Evolutionary conservation across 768 basidiomycete genomes (phyloP).

Genomic region (Boletales sp.): DNA sequence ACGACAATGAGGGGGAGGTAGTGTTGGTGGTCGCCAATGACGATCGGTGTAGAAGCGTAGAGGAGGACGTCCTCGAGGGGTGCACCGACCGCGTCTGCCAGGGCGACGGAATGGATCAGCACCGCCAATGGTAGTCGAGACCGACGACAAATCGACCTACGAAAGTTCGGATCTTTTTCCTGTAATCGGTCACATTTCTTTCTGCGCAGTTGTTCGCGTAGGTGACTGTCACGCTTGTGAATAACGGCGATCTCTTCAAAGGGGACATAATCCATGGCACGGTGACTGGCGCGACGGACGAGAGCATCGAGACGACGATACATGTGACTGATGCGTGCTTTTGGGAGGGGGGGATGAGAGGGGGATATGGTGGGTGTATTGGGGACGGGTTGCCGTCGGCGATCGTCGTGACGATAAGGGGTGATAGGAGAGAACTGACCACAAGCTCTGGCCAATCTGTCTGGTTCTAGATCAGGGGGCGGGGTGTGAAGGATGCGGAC

Average conservation of each 20-base stretch:
- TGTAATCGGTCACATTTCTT: slow-evolving; percentile 16
- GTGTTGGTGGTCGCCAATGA: slow-evolving; percentile 36
- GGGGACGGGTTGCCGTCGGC: neutral
- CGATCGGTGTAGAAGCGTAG: slow-evolving; percentile 30
- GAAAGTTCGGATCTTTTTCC: slow-evolving; percentile 23
- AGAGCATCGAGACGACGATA: slow-evolving; percentile 27
- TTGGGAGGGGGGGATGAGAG: slow-evolving; percentile 14
- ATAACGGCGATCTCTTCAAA: slow-evolving; percentile 20
- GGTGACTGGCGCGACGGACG: slow-evolving; percentile 15
- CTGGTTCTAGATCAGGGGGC: slow-evolving; percentile 26
- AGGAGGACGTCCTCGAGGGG: slow-evolving; percentile 32
- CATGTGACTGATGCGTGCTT: slow-evolving; percentile 14
- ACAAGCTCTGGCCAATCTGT: slow-evolving; percentile 28
- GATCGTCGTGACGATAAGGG: slow-evolving; percentile 9
- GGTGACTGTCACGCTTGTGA: slow-evolving; percentile 16
- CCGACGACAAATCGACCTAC: slow-evolving; percentile 14
- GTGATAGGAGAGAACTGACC: slow-evolving; percentile 13
- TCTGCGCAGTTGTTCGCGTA: slow-evolving; percentile 22
- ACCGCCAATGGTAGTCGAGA: neutral
- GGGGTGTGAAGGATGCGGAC: slow-evolving; percentile 18
- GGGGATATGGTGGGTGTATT: neutral
- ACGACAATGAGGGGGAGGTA: slow-evolving; percentile 38
- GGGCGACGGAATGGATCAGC: neutral
- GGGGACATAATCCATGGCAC: slow-evolving; percentile 26
- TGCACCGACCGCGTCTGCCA: slow-evolving; percentile 38